Percentiles rank a stretch among this genome's conserved stretches.
phyloP scores from a whole-genome alignment of 164 flowering plant species.

The Annona cherimola region DNA sequence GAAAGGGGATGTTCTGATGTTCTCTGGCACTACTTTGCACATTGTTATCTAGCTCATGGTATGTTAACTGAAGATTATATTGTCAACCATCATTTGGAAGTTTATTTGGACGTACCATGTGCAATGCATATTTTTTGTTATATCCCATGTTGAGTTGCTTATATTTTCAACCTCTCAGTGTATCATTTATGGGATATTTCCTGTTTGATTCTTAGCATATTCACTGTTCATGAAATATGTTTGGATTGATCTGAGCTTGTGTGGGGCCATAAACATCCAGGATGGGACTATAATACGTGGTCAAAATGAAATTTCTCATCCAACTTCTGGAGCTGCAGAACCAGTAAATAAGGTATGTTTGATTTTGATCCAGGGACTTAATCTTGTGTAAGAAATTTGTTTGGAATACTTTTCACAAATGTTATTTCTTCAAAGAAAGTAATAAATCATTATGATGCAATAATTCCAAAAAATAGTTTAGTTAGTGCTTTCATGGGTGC shows the following conservation, averaged over 20 bases:
- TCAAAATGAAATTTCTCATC: conserved; percentile 98
- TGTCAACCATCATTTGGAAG: too few species aligned
- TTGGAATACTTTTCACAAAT: not conserved
- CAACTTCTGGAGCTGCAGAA: conserved; percentile 47
- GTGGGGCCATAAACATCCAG: conserved; percentile 28
- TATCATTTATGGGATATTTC: not conserved
- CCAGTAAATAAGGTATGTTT: conserved; percentile 64
- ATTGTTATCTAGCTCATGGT: too few species aligned
- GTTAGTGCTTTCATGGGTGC: not conserved
- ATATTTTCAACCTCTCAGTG: not conserved
- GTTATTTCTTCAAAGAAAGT: not conserved
- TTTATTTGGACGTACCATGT: too few species aligned
- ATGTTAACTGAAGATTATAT: too few species aligned
- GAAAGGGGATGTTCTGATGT: too few species aligned
- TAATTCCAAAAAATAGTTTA: not conserved
- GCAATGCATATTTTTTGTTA: too few species aligned
- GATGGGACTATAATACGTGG: conserved; percentile 92
- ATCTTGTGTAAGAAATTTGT: not conserved
- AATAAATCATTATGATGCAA: not conserved
- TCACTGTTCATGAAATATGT: not conserved
- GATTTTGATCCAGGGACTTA: not conserved
- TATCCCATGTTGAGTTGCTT: too few species aligned
- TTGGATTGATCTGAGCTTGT: not conserved
- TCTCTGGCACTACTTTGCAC: too few species aligned
- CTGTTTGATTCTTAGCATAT: not conserved